Percentiles rank a stretch among this genome's conserved stretches.
phyloP scores from a whole-genome alignment of 176 grass and related monocot species.

The Carex scoparia region DNA sequence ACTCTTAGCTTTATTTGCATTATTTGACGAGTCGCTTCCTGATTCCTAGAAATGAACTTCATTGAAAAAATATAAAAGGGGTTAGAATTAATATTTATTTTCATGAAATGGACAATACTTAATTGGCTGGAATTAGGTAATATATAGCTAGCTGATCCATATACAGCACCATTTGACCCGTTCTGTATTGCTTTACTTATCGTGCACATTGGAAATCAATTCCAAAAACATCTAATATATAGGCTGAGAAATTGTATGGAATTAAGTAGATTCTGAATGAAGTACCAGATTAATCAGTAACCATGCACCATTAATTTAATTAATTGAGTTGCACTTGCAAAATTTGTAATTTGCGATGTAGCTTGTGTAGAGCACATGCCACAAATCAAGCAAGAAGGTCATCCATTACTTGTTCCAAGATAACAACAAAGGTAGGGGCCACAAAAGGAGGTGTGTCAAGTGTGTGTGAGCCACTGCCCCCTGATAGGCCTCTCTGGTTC shows the following conservation, averaged over 20 bases:
- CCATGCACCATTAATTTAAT: neutral
- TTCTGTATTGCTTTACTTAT: neutral
- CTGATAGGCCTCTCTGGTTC: constrained; percentile 86
- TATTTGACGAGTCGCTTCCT: neutral
- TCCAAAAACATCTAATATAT: neutral
- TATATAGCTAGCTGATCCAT: neutral
- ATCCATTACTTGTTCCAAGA: constrained; percentile 4
- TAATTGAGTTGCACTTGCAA: neutral
- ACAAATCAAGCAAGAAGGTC: constrained; percentile 14
- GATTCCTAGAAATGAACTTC: neutral
- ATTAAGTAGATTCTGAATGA: neutral
- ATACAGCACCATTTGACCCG: neutral
- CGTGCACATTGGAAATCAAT: neutral
- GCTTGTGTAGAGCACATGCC: constrained; percentile 7
- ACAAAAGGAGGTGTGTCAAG: constrained; percentile 68
- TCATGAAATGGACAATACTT: neutral
- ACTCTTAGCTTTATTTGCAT: neutral
- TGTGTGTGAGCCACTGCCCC: constrained; percentile 72
- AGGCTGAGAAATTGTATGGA: neutral
- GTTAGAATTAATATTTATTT: neutral
- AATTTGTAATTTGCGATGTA: neutral
- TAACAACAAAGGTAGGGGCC: constrained; percentile 25
- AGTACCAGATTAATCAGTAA: neutral
- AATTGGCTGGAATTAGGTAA: neutral
- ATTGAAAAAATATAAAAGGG: neutral